A percentile compares a stretch with the other conserved stretches of the same genome.
Evolutionary conservation across 345 rosid species (phyloP).

Genomic region (Aethionema arabicum): DNA sequence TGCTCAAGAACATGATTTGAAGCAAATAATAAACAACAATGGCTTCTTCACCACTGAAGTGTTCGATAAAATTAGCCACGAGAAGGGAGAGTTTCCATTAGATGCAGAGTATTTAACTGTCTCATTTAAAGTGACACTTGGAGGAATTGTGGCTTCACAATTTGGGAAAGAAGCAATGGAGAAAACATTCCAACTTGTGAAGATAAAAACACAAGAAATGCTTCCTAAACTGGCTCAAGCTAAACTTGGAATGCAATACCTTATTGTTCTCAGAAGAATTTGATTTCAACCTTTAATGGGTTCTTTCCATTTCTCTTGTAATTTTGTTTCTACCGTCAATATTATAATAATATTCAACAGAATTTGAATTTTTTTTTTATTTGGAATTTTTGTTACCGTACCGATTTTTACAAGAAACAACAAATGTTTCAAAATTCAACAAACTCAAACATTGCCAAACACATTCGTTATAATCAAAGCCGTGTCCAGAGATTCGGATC

Average conservation of each 20-base stretch:
- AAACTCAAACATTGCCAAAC: no score
- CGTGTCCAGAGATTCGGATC: no score
- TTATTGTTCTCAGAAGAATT: slow-evolving; percentile 15
- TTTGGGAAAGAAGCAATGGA: slow-evolving; percentile 21
- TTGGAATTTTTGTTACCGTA: no score
- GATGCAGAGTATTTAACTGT: slow-evolving; percentile 14
- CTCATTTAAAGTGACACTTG: slow-evolving; percentile 17
- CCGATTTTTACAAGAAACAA: no score
- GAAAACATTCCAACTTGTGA: slow-evolving; percentile 24
- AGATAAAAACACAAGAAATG: slow-evolving; percentile 12
- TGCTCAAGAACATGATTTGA: slow-evolving; percentile 23
- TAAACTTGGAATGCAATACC: slow-evolving; percentile 21
- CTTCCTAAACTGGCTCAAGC: slow-evolving; percentile 26
- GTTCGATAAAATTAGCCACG: slow-evolving; percentile 30
- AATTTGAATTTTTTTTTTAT: no score
- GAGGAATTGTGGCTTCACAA: slow-evolving; percentile 20
- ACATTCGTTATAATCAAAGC: no score
- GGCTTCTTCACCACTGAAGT: slow-evolving; percentile 26
- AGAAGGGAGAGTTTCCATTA: slow-evolving; percentile 17
- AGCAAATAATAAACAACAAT: slow-evolving; percentile 19
- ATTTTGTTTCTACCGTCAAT: no score
- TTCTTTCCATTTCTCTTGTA: background rate
- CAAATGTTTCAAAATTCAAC: no score
- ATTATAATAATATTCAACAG: no score
- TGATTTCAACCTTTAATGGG: background rate